These are phyloP conservation scores for Arctium lappa DNA, from an alignment of 129 eudicot genomes.

Conservation along the genomic window DNA sequence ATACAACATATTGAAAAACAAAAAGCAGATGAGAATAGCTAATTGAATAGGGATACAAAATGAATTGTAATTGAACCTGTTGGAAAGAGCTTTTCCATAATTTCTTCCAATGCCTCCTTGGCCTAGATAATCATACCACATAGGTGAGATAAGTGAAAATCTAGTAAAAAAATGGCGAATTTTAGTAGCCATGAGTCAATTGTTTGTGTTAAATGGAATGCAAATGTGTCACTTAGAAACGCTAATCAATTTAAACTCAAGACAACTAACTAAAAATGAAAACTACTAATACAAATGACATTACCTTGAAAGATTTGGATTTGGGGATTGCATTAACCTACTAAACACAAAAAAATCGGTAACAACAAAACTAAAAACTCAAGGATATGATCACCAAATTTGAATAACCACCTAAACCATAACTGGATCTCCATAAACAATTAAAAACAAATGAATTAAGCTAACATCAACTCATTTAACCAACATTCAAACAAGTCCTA, in stretches of 20 bases:
- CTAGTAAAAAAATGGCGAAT: no score
- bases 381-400: not conserved
- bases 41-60: no score
- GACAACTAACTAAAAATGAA: not conserved
- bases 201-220: not conserved
- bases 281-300: not conserved
- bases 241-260: not conserved
- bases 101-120: no score
- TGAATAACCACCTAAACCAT: not conserved
- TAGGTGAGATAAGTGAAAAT: no score
- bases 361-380: not conserved
- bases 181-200: not conserved
- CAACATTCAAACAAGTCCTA: not conserved
- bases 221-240: not conserved
- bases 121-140: no score
- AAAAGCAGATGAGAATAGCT: no score
- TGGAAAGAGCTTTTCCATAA: no score
- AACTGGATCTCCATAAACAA: not conserved
- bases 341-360: not conserved
- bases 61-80: no score
- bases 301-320: not conserved
- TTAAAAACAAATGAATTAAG: no score
- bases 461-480: not conserved
- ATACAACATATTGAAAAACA: no score
- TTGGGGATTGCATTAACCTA: not conserved